These are phyloP conservation scores for Coemansia sp. DNA, from an alignment of 192 early-diverging fungal species.

Conservation along the genomic window DNA sequence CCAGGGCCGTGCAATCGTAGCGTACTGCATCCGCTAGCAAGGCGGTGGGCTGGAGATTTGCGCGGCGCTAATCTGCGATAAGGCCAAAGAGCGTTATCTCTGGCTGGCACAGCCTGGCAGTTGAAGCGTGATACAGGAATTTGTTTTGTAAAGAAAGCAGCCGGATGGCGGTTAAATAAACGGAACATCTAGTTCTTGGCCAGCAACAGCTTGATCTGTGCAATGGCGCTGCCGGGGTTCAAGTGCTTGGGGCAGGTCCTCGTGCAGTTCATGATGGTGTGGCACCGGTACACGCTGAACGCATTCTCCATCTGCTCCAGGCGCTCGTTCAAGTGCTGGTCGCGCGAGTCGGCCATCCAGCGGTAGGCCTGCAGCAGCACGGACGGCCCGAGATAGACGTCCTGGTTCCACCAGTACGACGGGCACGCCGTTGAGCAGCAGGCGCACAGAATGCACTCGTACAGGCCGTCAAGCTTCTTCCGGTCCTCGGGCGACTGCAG, in stretches of 20 bases:
- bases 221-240: conserved; percentile 95
- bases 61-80: neutral
- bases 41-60: neutral
- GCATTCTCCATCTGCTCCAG: conserved; percentile 85
- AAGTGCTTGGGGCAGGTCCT: conserved; percentile 97
- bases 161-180: no score
- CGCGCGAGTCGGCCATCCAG: conserved; percentile 97
- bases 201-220: conserved; percentile 93
- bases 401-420: conserved; percentile 96
- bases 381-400: conserved; percentile 91
- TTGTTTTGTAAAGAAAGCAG: conserved; percentile 1
- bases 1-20: conserved; percentile 15
- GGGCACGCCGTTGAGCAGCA: conserved; percentile 97
- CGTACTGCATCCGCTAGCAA: no score
- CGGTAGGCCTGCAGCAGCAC: conserved; percentile 97
- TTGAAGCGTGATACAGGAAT: neutral
- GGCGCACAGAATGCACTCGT: conserved; percentile 97
- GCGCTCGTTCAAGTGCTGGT: conserved; percentile 84
- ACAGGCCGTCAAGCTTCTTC: conserved; percentile 92
- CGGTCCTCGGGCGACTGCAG: conserved; percentile 91
- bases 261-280: conserved; percentile 99
- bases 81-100: neutral
- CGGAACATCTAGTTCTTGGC: conserved; percentile 63
- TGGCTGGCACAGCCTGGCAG: no score
- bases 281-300: conserved; percentile 98